Evolutionary conservation across 1,284 basidiomycete genomes (phyloP), one percentile per base, ranked within the genome.

Genomic region (Pseudozyma hubeiensis): DNA sequence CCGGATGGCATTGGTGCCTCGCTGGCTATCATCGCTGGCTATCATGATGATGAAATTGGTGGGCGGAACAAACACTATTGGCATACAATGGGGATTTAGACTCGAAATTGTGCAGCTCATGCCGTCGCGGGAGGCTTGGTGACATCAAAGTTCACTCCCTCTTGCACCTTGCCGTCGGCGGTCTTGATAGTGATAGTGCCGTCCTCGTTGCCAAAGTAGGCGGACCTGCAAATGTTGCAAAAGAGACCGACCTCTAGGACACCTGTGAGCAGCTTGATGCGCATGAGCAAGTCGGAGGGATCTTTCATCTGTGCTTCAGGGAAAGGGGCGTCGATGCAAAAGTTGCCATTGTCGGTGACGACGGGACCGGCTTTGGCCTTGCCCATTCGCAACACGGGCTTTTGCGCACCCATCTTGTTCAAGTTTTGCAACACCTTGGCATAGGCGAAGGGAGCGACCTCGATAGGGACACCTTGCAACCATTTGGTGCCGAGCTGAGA

Each of bases 191-290:
- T 72, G 39, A 82, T 81, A 33, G 73, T 70, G 37, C 77, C 79
- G 48, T 81, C 75, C 37, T 75, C 63, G 56, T 97, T 96, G 17
- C 96, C 96, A 86, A 98, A 99, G 88, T 98, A 99, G 10, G 95
- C 95, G 0, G 93, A 94, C 84, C 91, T 90, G n/a, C 92, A 93
- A 88, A 98, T 91, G 56, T 78, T 70, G 83, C 93, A 94, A 87
- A 99, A 99, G 24, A 99, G 86, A 0, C 97, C 97, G 35, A 98
- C 97, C 85, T 99, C 96, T 34, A 98, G 92, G 11, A 99, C 94
- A 61, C 97, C 96, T 1, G 96, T 98, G 19, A 80, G 43, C 29
- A 64, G 64, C 71, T 84, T 83, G 74, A 84, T 80, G 50, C 73
- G 64, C 37, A 46, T 59, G 30, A 78, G 48, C n/a, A 84, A 63